A percentile compares a stretch with the other conserved stretches of the same genome.
These are phyloP conservation scores for Pezicula rhizophila DNA, from an alignment of 2,329 filamentous ascomycete species.

Conservation along the genomic window DNA sequence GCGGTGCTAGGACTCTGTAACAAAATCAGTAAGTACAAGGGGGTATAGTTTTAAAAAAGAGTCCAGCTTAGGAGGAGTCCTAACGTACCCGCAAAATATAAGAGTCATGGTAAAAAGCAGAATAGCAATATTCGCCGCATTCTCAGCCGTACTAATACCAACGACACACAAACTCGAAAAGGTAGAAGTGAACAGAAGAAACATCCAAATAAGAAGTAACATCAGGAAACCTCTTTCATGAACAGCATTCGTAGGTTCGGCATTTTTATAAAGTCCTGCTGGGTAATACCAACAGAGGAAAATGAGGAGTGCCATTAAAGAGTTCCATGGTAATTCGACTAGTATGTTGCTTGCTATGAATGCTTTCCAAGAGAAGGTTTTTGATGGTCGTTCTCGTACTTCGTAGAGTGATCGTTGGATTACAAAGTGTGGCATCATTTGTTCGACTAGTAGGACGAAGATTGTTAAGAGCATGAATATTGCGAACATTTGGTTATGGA, in stretches of 20 bases:
- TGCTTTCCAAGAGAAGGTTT: slow-evolving; percentile 69
- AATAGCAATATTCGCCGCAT: slow-evolving; percentile 70
- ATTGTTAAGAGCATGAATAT: slow-evolving; percentile 75
- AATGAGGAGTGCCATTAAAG: slow-evolving; percentile 66
- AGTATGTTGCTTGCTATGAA: slow-evolving; percentile 67
- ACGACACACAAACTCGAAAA: slow-evolving; percentile 76
- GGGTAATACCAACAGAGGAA: slow-evolving; percentile 84
- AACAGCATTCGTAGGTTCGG: slow-evolving; percentile 52
- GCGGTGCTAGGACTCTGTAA: slow-evolving; percentile 57
- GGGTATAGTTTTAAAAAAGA: no score
- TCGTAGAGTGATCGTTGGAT: slow-evolving; percentile 48
- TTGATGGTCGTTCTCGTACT: slow-evolving; percentile 67
- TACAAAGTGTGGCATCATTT: slow-evolving; percentile 69
- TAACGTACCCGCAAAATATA: slow-evolving; percentile 53
- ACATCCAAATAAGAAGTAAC: slow-evolving; percentile 69
- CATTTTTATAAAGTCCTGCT: slow-evolving; percentile 69
- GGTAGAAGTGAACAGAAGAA: slow-evolving; percentile 75
- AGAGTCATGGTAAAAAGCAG: slow-evolving; percentile 67
- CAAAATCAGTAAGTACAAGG: no score
- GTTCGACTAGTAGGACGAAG: slow-evolving; percentile 67
- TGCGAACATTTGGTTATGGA: slow-evolving; percentile 68
- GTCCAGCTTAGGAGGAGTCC: no score
- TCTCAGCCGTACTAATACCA: slow-evolving; percentile 68
- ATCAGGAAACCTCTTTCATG: slow-evolving; percentile 69
- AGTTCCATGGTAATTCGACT: slow-evolving; percentile 80